Conservation (phyloP, 345 rosid species). For the Carallia brachiata region DNA sequence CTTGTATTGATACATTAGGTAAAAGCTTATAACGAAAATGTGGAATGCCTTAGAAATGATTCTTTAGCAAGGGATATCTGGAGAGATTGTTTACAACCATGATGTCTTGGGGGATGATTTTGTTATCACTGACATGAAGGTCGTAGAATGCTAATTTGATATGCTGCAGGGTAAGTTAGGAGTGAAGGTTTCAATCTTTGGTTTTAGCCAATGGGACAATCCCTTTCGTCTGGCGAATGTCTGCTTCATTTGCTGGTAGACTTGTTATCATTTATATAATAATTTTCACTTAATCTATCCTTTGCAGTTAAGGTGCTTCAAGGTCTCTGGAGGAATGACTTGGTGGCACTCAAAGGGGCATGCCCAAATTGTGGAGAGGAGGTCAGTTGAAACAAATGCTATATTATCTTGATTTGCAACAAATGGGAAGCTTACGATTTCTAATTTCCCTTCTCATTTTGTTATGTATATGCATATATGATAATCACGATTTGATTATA, state of each 20-base stretch:
- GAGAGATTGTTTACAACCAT: too few species aligned
- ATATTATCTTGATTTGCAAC: not conserved
- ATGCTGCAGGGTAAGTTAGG: too few species aligned
- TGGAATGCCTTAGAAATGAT: too few species aligned
- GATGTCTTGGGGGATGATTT: too few species aligned
- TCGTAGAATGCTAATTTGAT: too few species aligned
- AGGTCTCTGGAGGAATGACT: slow-evolving; percentile 89
- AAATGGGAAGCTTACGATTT: slow-evolving; percentile 4
- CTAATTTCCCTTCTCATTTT: slow-evolving; percentile 1
- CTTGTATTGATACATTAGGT: too few species aligned
- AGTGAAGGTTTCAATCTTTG: too few species aligned
- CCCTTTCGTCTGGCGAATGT: too few species aligned
- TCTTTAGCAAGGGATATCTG: too few species aligned
- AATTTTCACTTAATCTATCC: not conserved
- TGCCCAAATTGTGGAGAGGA: slow-evolving; percentile 98
- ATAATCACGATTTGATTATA: slow-evolving; percentile 5
- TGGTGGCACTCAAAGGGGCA: slow-evolving; percentile 82
- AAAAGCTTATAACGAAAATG: too few species aligned
- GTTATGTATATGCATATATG: not conserved
- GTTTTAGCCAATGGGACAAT: too few species aligned
- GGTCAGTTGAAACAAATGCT: slow-evolving; percentile 42
- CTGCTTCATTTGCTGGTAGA: not conserved
- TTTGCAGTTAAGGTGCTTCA: slow-evolving; percentile 70
- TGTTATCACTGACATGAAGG: too few species aligned
- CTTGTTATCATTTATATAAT: not conserved